Base-by-base conservation (phyloP, 306 rosid genomes). In the Ceratonia siliqua region DNA sequence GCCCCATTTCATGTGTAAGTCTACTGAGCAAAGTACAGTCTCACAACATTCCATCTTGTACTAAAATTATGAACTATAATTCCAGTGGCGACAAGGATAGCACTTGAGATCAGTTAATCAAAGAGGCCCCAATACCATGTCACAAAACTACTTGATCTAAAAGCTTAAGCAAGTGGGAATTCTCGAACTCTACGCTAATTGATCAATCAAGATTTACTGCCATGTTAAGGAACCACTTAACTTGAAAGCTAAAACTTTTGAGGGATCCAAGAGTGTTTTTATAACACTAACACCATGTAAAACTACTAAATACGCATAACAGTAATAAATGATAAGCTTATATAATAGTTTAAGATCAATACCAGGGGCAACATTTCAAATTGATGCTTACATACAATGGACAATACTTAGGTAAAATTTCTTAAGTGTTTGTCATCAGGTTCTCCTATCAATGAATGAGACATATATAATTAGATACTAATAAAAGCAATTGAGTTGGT, bases 271-370 rank as follows among this genome's bases (percentile, higher is more conserved):
- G 24, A 24, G 38, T 65, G 54, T 24, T 22, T 25, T 42, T 65
- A 25, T 7, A 65, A 25, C 32, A 18, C 70, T 63, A 11, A 43
- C 14, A 14, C 54, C 46, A 38, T 66, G 55, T 9, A 66, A 27
- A 28, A 66, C 42, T n/a, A 45, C 54, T 41, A 7, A 53, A 35
- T 49, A 46, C 13, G 45, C 43, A 6, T 28, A 3, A 35, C 53
- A 36, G 71, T 45, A 39, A 55, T 50, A 18, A 64, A 57, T 33
- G 46, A 20, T 57, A 28, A 18, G 49, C 53, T 22, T 20, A 66
- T 13, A 45, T 8, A 35, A 27, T 59, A 59, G 21, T 48, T 59
- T 65, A 61, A 67, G 64, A 55, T 38, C 55, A 46, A 62, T 48
- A 12, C 32, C 64, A 48, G 36, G 36, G 18, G 7, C 8, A 32